phyloP scores from a whole-genome alignment of 1,284 basidiomycete genomes.

The Sphagnurus paluster region DNA sequence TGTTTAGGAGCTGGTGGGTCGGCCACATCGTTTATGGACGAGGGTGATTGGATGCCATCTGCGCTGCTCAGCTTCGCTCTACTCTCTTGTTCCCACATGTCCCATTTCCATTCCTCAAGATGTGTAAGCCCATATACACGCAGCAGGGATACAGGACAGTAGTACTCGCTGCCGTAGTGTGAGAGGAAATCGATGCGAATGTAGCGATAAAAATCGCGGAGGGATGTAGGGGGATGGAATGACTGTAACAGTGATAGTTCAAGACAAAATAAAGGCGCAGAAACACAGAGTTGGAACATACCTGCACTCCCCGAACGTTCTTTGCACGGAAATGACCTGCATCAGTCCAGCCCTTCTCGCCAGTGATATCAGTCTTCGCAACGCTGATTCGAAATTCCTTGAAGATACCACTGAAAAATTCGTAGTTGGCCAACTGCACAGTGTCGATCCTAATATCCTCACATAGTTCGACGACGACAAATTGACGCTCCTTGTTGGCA shows the following conservation, averaged over 20 bases:
- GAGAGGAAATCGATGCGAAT: constrained; percentile 94
- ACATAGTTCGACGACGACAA: constrained; percentile 94
- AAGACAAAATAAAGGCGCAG: neutral
- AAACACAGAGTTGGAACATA: constrained; percentile 30
- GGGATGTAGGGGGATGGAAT: constrained; percentile 71
- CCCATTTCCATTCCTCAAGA: constrained; percentile 95
- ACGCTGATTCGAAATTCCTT: constrained; percentile 89
- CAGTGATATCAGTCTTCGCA: constrained; percentile 68
- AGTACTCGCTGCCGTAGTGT: constrained; percentile 94
- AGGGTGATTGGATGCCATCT: constrained; percentile 13
- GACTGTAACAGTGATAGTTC: constrained; percentile 45
- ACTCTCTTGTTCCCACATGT: constrained; percentile 72
- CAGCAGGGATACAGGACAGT: constrained; percentile 92
- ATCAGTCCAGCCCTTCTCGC: constrained; percentile 68
- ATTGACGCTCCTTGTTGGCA: constrained; percentile 58
- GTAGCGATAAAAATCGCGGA: constrained; percentile 87
- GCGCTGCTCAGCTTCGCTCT: constrained; percentile 26
- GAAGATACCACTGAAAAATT: constrained; percentile 98
- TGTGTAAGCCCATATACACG: constrained; percentile 96
- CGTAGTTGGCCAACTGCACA: constrained; percentile 94
- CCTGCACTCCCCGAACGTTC: constrained; percentile 93
- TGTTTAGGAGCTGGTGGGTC: neutral
- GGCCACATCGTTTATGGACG: neutral
- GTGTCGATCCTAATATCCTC: constrained; percentile 97
- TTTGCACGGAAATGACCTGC: constrained; percentile 83